phyloP scores from a whole-genome alignment of 2,329 filamentous ascomycete species.

The Aspergillus oerlinghausenensis region DNA sequence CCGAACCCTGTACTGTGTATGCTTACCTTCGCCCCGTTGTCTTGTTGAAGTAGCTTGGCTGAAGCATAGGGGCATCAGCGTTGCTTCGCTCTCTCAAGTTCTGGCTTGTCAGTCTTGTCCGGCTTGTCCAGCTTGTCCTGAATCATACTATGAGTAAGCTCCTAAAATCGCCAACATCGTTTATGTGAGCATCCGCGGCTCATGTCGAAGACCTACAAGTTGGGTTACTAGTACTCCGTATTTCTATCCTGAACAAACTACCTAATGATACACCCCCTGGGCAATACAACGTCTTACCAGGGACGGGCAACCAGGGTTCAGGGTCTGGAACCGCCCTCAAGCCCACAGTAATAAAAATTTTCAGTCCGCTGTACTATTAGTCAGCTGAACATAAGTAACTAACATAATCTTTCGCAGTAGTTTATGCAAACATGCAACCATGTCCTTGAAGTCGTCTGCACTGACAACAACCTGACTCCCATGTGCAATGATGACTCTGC shows the following conservation, averaged over 20 bases:
- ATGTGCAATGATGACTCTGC: no score
- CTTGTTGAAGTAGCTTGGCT: no score
- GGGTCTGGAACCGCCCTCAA: background rate
- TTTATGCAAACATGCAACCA: background rate
- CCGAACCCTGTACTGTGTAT: background rate
- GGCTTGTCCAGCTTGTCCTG: background rate
- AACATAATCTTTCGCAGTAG: background rate
- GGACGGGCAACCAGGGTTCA: background rate
- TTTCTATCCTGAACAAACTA: no score
- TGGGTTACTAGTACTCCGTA: background rate
- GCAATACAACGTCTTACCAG: background rate
- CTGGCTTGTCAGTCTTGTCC: background rate
- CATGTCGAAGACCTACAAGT: background rate
- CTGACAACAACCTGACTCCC: no score
- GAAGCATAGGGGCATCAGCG: background rate
- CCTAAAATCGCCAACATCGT: background rate
- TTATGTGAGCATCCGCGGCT: background rate
- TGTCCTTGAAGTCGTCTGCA: background rate
- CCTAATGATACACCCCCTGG: no score
- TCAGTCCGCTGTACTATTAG: background rate
- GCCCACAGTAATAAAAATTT: background rate
- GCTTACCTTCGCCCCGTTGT: no score
- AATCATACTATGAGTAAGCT: background rate
- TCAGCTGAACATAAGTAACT: background rate
- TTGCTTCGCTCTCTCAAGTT: background rate